phyloP scores from a whole-genome alignment of 176 grass and related monocot species.

The Oryza brachyantha region DNA sequence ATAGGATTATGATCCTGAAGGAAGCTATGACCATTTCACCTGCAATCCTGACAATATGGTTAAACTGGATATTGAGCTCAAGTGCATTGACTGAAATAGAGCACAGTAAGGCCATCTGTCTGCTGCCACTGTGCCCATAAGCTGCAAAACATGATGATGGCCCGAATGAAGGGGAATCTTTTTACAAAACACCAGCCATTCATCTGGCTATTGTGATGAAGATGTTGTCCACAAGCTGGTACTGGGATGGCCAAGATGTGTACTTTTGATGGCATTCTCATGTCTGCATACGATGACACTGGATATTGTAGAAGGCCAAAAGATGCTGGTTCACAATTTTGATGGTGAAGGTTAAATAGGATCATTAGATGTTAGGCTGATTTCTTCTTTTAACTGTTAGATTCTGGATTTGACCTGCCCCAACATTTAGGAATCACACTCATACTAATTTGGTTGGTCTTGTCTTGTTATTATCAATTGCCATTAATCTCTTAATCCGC shows the following conservation, averaged over 20 bases:
- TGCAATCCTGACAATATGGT: background rate
- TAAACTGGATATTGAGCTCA: background rate
- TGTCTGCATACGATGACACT: conserved; percentile 10
- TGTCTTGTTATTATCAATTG: background rate
- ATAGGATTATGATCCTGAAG: background rate
- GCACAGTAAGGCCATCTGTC: conserved; percentile 7
- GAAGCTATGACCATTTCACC: conserved; percentile 3
- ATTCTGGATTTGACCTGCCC: background rate
- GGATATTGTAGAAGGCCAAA: conserved; percentile 2
- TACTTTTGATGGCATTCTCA: background rate
- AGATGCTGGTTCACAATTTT: conserved; percentile 2
- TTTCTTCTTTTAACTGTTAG: conserved; percentile 1
- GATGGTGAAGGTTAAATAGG: background rate
- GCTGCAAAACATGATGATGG: conserved; percentile 4
- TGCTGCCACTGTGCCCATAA: background rate
- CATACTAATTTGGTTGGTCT: background rate
- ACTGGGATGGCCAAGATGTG: background rate
- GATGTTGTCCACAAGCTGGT: background rate
- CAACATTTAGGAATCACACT: background rate
- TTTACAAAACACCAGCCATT: background rate
- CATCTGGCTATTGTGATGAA: conserved; percentile 14
- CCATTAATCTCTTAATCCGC: background rate
- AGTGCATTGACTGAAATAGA: background rate
- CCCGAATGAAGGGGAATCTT: background rate
- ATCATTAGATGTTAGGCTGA: conserved; percentile 11